These are phyloP conservation scores for Boehmeria nivea DNA, from an alignment of 306 rosid genomes.

Conservation along the genomic window DNA sequence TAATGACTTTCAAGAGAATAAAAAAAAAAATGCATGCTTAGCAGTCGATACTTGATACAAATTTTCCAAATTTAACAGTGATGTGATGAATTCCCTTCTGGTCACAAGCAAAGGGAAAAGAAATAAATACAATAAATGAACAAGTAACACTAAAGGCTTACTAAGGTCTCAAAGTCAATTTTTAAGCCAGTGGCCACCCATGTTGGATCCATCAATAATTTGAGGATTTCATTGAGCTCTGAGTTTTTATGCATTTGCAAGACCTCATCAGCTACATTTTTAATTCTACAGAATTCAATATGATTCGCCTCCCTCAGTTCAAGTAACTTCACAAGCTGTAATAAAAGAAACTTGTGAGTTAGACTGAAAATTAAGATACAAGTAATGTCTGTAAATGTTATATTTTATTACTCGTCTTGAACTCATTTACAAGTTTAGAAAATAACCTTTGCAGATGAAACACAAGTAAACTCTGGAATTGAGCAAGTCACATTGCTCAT, in stretches of 20 bases:
- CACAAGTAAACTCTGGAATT: constrained; percentile 91
- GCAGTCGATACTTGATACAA: too few relatives aligned
- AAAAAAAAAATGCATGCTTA: too few relatives aligned
- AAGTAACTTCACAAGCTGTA: constrained; percentile 94
- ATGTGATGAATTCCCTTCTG: too few relatives aligned
- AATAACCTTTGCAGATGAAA: constrained; percentile 90
- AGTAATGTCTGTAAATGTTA: not conserved
- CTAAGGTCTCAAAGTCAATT: constrained; percentile 68
- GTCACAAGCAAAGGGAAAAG: too few relatives aligned
- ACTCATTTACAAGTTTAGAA: constrained; percentile 23
- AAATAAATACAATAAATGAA: constrained; percentile 1
- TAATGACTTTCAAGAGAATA: too few relatives aligned
- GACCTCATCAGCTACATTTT: constrained; percentile 79
- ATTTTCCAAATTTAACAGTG: too few relatives aligned
- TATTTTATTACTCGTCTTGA: not conserved
- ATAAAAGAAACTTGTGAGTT: constrained; percentile 23
- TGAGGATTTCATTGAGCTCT: constrained; percentile 64
- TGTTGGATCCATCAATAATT: constrained; percentile 77
- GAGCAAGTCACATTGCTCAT: constrained; percentile 73
- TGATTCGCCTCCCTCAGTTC: constrained; percentile 93
- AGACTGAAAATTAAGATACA: not conserved
- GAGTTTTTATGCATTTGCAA: constrained; percentile 56
- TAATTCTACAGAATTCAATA: constrained; percentile 86
- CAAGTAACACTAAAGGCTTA: constrained; percentile 31
- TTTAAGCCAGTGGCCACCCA: constrained; percentile 89